A percentile compares a stretch with the other conserved stretches of the same genome.
Evolutionary conservation across 306 rosid species (phyloP).

Genomic region (Malus asiatica): DNA sequence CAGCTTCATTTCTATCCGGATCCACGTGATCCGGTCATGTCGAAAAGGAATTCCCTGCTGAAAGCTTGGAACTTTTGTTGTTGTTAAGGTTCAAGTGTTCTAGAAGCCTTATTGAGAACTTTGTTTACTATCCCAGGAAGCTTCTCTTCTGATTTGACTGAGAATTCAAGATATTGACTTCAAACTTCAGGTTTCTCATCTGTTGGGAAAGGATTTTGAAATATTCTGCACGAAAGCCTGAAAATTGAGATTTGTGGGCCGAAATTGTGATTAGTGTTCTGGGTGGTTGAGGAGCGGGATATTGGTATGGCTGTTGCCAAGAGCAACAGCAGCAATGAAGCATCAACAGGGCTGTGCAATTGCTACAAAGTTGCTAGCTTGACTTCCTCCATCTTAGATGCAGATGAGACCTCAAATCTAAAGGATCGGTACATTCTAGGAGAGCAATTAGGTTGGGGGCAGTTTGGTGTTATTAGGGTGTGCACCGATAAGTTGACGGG

Average conservation of each 20-base stretch:
- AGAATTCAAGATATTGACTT: conserved; percentile 8
- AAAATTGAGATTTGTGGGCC: background rate
- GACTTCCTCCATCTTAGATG: conserved; percentile 52
- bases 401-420: conserved; percentile 41
- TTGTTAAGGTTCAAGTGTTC: background rate
- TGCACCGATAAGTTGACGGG: conserved; percentile 63
- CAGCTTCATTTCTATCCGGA: conserved; percentile 29
- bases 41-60: conserved; percentile 14
- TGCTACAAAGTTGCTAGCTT: conserved; percentile 56
- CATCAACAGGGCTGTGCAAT: conserved; percentile 33
- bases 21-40: conserved; percentile 29
- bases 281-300: conserved; percentile 20
- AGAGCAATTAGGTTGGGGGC: conserved; percentile 80
- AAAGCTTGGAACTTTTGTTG: conserved; percentile 11
- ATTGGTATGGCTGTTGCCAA: conserved; percentile 69
- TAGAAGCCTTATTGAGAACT: conserved; percentile 15
- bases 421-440: conserved; percentile 63
- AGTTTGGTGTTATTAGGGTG: conserved; percentile 64
- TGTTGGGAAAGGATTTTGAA: background rate
- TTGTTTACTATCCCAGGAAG: conserved; percentile 4
- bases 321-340: conserved; percentile 35
- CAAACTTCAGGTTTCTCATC: conserved; percentile 1
- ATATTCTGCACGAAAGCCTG: background rate
- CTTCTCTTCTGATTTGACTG: conserved; percentile 10
- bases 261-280: conserved; percentile 16